These are phyloP conservation scores for Solanum lycopersicoides DNA, from an alignment of 257 asterid genomes.

Conservation along the genomic window DNA sequence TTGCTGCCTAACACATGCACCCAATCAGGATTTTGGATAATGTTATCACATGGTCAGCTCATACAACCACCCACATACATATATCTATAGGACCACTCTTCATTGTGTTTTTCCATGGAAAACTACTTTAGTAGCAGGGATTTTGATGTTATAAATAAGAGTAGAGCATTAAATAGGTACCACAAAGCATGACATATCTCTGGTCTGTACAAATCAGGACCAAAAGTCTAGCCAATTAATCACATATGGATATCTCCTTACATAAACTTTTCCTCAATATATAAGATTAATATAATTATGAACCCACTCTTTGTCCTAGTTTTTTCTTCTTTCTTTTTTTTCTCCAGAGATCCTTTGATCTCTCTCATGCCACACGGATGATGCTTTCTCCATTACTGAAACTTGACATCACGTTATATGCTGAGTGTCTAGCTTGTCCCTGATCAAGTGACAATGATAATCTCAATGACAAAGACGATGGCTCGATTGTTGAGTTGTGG, in stretches of 20 bases:
- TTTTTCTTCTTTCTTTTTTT: conserved; percentile 1
- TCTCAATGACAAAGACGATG: conserved; percentile 42
- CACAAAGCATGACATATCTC: conserved; percentile 39
- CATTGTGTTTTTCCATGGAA: neutral
- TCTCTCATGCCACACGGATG: conserved; percentile 47
- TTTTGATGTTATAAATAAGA: conserved; percentile 13
- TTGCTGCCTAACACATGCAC: neutral
- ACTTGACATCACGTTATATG: conserved; percentile 19
- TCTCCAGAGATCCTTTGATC: neutral
- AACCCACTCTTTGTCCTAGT: conserved; percentile 2
- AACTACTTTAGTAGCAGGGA: neutral
- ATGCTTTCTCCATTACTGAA: conserved; percentile 39
- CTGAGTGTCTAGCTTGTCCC: conserved; percentile 26
- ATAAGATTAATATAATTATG: neutral
- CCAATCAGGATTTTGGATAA: neutral
- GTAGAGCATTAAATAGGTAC: conserved; percentile 20
- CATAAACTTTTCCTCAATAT: conserved; percentile 11
- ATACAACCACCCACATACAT: conserved; percentile 17
- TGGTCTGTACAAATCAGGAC: conserved; percentile 46
- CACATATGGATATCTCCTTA: conserved; percentile 7
- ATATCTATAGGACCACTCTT: neutral
- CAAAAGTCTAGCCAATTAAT: conserved; percentile 3
- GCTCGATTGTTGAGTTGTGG: conserved; percentile 23
- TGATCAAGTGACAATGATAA: conserved; percentile 50
- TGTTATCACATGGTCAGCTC: neutral